phyloP scores from a whole-genome alignment of 2,329 filamentous ascomycete species.

The Aspergillus niger region DNA sequence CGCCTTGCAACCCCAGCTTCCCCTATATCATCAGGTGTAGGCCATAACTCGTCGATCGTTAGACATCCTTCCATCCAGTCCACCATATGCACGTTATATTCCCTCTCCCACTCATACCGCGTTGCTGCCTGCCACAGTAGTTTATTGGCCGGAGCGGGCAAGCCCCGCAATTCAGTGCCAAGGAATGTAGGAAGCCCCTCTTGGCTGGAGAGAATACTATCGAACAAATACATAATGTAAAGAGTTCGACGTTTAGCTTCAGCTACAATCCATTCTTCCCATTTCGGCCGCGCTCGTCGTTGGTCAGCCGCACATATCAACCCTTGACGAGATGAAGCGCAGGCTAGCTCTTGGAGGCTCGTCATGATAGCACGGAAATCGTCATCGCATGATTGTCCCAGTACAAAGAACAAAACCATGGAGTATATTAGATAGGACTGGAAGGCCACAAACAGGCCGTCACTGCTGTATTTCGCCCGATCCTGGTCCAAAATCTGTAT shows the following conservation, averaged over 20 bases:
- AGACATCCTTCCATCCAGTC: constrained; percentile 46
- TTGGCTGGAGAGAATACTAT: constrained; percentile 51
- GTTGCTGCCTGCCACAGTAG: constrained; percentile 46
- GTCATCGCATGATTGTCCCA: constrained; percentile 28
- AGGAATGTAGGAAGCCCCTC: constrained; percentile 52
- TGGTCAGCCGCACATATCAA: constrained; percentile 50
- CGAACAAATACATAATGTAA: constrained; percentile 57
- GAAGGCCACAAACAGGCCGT: constrained; percentile 47
- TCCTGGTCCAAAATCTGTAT: constrained; percentile 43
- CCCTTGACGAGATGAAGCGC: constrained; percentile 39
- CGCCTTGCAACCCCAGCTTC: constrained; percentile 32
- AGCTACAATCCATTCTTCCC: constrained; percentile 57
- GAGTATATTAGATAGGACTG: constrained; percentile 56
- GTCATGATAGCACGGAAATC: constrained; percentile 50
- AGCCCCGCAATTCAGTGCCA: constrained; percentile 50
- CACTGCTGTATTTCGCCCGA: constrained; percentile 26
- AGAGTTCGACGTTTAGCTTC: constrained; percentile 56
- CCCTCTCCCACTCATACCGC: constrained; percentile 45
- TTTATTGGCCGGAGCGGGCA: constrained; percentile 48
- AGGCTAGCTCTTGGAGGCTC: constrained; percentile 53
- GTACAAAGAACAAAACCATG: constrained; percentile 50
- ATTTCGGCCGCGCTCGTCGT: constrained; percentile 43
- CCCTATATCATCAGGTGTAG: constrained; percentile 36
- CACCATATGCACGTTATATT: constrained; percentile 46
- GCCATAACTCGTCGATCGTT: constrained; percentile 56